A percentile compares a stretch with the other conserved stretches of the same genome.
Evolutionary conservation across 1,284 basidiomycete species (phyloP).

Genomic region (Papiliotrema nemorosa): DNA sequence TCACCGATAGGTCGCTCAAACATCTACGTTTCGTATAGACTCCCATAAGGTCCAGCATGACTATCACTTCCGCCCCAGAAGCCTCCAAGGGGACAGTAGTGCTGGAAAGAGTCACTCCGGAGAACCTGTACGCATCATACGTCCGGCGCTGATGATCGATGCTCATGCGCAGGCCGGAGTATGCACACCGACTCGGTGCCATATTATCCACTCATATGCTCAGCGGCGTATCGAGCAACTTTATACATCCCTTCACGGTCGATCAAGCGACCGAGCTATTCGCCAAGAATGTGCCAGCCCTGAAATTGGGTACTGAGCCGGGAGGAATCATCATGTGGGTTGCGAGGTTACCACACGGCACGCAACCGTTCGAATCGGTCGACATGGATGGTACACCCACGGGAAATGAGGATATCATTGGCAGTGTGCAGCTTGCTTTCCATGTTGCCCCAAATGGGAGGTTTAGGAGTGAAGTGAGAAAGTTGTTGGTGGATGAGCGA

Average conservation of each 20-base stretch:
- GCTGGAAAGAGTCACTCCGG: constrained; percentile 7
- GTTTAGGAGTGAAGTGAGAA: constrained; percentile 14
- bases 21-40: too few species aligned
- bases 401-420: constrained; percentile 9
- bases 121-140: constrained; percentile 5
- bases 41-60: neutral
- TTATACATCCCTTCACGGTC: constrained; percentile 6
- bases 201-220: constrained; percentile 7
- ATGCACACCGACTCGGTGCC: constrained; percentile 8
- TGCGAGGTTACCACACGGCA: constrained; percentile 1
- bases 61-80: neutral
- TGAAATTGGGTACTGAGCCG: constrained; percentile 3
- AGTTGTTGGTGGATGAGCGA: constrained; percentile 15
- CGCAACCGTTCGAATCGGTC: neutral
- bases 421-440: constrained; percentile 15
- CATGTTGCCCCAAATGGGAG: constrained; percentile 13
- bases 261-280: constrained; percentile 5
- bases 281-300: neutral
- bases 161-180: neutral
- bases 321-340: constrained; percentile 13
- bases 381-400: constrained; percentile 6
- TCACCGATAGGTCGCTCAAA: too few species aligned
- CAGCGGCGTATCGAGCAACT: constrained; percentile 6
- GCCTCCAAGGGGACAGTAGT: neutral
- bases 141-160: neutral